phyloP scores from a whole-genome alignment of 495 filamentous ascomycete species.

The Chaetomium tenue region DNA sequence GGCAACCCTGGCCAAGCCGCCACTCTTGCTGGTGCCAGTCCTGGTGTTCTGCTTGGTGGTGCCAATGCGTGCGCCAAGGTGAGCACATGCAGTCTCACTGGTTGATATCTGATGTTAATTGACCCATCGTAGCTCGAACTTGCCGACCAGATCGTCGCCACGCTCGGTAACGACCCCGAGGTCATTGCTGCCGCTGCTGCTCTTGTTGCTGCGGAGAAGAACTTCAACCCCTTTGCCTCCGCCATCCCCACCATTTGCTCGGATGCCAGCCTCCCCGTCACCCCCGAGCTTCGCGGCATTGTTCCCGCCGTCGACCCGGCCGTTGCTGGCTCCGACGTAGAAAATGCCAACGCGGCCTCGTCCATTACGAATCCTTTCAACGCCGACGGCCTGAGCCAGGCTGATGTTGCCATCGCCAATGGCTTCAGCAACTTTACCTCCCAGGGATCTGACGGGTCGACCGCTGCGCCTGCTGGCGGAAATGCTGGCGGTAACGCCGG shows the following conservation, averaged over 20 bases:
- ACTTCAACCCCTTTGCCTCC: conserved; percentile 62
- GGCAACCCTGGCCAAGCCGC: conserved; percentile 53
- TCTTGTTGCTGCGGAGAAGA: conserved; percentile 64
- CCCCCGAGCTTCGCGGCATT: conserved; percentile 57
- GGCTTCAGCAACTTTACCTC: conserved; percentile 59
- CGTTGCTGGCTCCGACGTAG: conserved; percentile 50
- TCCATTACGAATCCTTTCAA: conserved; percentile 52
- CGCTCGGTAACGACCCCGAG: conserved; percentile 51
- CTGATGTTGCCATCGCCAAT: conserved; percentile 51
- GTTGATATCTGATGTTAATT: conserved; percentile 10
- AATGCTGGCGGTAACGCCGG: neutral
- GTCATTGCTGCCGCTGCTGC: conserved; percentile 57
- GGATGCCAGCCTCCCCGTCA: conserved; percentile 56
- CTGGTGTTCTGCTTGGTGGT: conserved; percentile 54
- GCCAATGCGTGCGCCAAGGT: conserved; percentile 59
- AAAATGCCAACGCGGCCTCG: conserved; percentile 53
- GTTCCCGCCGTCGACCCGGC: conserved; percentile 60
- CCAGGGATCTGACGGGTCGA: conserved; percentile 38
- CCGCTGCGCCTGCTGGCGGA: conserved; percentile 26
- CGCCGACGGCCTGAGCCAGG: conserved; percentile 54
- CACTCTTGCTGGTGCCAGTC: conserved; percentile 54
- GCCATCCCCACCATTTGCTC: conserved; percentile 56
- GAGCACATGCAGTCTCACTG: neutral
- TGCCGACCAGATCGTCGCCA: conserved; percentile 57
- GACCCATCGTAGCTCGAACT: conserved; percentile 47